A percentile compares a stretch with the other conserved stretches of the same genome.
phyloP scores from a whole-genome alignment of 2,329 filamentous ascomycete species.

The Fusarium sterilihyphosum region DNA sequence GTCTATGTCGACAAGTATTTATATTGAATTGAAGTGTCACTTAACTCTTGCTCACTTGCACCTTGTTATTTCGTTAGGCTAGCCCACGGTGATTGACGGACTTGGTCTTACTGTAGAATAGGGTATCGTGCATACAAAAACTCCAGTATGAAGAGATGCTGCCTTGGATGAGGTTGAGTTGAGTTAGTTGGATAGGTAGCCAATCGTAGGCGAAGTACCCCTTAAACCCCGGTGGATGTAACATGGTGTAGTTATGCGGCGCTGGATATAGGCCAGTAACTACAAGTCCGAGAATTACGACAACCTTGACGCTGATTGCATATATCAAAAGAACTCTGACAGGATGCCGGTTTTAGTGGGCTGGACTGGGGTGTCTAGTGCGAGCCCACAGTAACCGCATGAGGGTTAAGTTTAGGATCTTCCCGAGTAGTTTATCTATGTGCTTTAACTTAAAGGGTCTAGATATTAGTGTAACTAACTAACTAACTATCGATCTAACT shows the following conservation, averaged over 20 bases:
- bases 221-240: background rate
- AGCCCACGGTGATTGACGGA: background rate
- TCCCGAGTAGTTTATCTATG: background rate
- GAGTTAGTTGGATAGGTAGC: background rate
- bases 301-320: background rate
- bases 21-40: background rate
- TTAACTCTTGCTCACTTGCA: background rate
- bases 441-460: background rate
- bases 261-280: background rate
- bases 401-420: background rate
- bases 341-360: background rate
- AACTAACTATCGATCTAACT: background rate
- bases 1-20: background rate
- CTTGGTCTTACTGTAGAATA: background rate
- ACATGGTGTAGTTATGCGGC: background rate
- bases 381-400: background rate
- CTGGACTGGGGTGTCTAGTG: background rate
- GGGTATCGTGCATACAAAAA: background rate
- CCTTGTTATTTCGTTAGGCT: background rate
- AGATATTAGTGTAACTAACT: background rate
- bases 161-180: background rate
- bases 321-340: background rate
- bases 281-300: background rate
- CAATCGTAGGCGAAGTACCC: background rate
- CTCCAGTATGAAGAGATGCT: background rate